Conservation (phyloP, 2,329 filamentous ascomycete genomes). For the Neofusicoccum cordaticola region DNA sequence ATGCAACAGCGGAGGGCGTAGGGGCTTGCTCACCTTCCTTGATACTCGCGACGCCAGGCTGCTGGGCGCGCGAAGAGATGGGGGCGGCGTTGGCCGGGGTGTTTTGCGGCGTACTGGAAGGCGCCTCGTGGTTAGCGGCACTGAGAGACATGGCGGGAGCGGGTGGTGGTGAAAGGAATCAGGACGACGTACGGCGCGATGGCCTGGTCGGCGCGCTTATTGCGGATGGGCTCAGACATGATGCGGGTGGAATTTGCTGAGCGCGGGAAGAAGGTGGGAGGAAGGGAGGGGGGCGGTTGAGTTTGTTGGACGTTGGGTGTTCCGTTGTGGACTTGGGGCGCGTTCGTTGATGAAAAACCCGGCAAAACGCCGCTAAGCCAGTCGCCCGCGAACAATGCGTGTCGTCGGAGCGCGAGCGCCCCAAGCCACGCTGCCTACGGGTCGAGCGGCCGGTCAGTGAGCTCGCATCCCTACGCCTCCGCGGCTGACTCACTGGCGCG, state of each 20-base stretch:
- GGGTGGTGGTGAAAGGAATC: not conserved
- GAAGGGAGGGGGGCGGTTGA: slow-evolving; percentile 21
- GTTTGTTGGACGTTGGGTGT: slow-evolving; percentile 18
- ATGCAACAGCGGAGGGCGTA: not conserved
- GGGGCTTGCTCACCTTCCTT: slow-evolving; percentile 75
- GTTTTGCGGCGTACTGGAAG: slow-evolving; percentile 88
- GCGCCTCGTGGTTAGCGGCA: slow-evolving; percentile 21
- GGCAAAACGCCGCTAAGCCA: slow-evolving; percentile 10
- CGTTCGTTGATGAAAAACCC: slow-evolving; percentile 19
- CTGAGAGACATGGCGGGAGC: not conserved
- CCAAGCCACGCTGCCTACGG: slow-evolving; percentile 4
- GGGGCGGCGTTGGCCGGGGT: slow-evolving; percentile 93
- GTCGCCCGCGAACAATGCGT: slow-evolving; percentile 16
- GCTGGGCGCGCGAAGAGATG: slow-evolving; percentile 95
- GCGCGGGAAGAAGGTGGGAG: slow-evolving; percentile 22
- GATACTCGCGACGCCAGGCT: slow-evolving; percentile 90
- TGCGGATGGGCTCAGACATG: slow-evolving; percentile 69
- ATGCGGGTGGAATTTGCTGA: slow-evolving; percentile 29
- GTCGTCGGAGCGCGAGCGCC: not conserved
- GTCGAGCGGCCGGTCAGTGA: slow-evolving; percentile 6
- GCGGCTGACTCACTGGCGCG: slow-evolving; percentile 5
- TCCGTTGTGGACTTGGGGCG: slow-evolving; percentile 27
- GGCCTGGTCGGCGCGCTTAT: slow-evolving; percentile 61
- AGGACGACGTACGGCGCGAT: slow-evolving; percentile 60
- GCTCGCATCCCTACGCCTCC: slow-evolving; percentile 8